Base-by-base conservation (phyloP, 2,329 filamentous ascomycete genomes). In the Aphanoascus verrucosus region DNA sequence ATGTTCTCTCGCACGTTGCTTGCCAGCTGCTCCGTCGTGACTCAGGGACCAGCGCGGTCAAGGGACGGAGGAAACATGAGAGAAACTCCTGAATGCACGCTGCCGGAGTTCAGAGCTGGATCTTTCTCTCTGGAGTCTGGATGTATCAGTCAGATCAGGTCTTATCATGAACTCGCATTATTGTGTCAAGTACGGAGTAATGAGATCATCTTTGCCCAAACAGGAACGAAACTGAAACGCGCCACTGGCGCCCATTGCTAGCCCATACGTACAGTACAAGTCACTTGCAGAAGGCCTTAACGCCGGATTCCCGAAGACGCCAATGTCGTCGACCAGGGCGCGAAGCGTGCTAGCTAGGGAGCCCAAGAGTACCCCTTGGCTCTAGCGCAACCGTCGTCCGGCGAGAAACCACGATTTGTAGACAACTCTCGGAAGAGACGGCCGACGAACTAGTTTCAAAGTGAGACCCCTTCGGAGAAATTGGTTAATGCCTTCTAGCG, bases 381-480 rank as follows among this genome's bases (percentile, higher is more conserved):
- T 11, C n/a, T 37, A n/a, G 35, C n/a, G 35, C 9, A 37, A 37
- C 5, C n/a, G 35, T 11, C n/a, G 11, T 37, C 35, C n/a, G 12
- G 35, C 35, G 3, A 12, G 35, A 37, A 37, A 12, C 9, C 35
- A 37, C 23, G 23, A 28, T 28, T 28, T 28, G 3, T 7, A 28
- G 7, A n/a, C 3, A 37, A 9, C 11, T 37, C 11, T 37, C 35
- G 35, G n/a, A 12, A 12, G 35, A 12, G 35, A 37, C 19, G 17
- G 50, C 41, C 12, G 23, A 37, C 9, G 23, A n/a, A 9, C 17
- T 38, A 43, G 50, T 52, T 46, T 52, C 50, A 45, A 46, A 52
- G 50, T 52, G 42, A 52, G 50, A 52, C 50, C 15, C 9, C 7
- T 5, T 35, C 28, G 8, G 42, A 23, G 19, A 31, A 52, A 52